A percentile compares a stretch with the other conserved stretches of the same genome.
phyloP scores from a whole-genome alignment of 352 stramenopile species.

The Albugo laibachii region DNA sequence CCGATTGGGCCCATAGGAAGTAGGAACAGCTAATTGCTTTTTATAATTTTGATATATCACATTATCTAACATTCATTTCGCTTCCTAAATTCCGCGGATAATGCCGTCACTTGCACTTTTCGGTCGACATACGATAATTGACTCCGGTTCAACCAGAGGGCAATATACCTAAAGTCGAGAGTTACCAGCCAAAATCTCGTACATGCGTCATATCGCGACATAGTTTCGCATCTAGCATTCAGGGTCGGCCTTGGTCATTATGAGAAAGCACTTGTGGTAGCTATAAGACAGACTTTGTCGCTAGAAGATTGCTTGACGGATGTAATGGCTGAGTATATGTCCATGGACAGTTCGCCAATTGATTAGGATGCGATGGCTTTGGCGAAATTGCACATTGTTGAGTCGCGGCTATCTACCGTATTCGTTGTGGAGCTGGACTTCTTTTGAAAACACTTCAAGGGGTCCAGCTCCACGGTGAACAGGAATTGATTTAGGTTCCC shows the following conservation, averaged over 20 bases:
- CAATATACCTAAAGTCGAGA: constrained; percentile 56
- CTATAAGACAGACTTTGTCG: constrained; percentile 70
- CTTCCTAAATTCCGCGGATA: too few relatives aligned
- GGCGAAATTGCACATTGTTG: constrained; percentile 61
- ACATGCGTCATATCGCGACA: constrained; percentile 61
- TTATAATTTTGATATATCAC: too few relatives aligned
- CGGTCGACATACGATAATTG: constrained; percentile 70
- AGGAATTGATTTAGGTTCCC: too few relatives aligned
- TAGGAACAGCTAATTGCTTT: too few relatives aligned
- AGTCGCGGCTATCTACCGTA: too few relatives aligned
- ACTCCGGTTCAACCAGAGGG: constrained; percentile 55
- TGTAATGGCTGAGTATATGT: constrained; percentile 66
- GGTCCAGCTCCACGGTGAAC: too few relatives aligned
- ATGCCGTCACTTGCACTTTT: constrained; percentile 77
- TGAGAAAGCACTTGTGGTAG: constrained; percentile 47
- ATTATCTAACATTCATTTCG: too few relatives aligned
- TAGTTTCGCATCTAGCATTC: constrained; percentile 60
- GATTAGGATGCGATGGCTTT: constrained; percentile 38
- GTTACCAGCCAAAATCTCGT: constrained; percentile 46
- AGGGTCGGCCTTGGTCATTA: constrained; percentile 60
- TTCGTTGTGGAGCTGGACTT: too few relatives aligned
- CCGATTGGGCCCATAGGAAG: too few relatives aligned
- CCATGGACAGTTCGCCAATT: constrained; percentile 42
- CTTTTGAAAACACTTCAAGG: too few relatives aligned
- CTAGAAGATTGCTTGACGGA: constrained; percentile 78